Conservation (phyloP, 768 basidiomycete genomes). For the Fomitopsis pulvina region DNA sequence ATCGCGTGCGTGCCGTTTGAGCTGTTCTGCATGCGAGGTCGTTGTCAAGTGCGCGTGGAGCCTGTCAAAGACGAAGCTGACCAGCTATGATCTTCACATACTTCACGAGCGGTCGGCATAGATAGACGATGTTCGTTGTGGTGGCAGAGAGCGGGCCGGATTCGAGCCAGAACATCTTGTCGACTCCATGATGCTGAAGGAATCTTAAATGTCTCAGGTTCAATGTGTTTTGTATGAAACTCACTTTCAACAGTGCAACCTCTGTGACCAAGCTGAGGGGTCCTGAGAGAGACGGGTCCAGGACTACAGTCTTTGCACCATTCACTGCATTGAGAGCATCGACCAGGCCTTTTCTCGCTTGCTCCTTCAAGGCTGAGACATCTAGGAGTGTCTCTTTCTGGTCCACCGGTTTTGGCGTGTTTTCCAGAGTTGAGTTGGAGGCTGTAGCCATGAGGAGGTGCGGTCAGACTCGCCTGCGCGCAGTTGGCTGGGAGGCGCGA, state of each 20-base stretch:
- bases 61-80: constrained; percentile 37
- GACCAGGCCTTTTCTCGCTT: constrained; percentile 73
- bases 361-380: constrained; percentile 64
- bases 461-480: not conserved
- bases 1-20: constrained; percentile 71
- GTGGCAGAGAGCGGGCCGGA: constrained; percentile 74
- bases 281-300: constrained; percentile 82
- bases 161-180: constrained; percentile 99
- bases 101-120: constrained; percentile 82
- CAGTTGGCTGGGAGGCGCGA: not conserved
- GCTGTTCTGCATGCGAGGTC: constrained; percentile 63
- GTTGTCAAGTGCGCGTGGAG: not conserved
- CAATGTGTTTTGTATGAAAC: not conserved
- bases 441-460: constrained; percentile 11
- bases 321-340: constrained; percentile 86
- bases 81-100: constrained; percentile 89
- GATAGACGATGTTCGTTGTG: constrained; percentile 87
- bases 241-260: constrained; percentile 85
- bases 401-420: constrained; percentile 27
- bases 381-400: constrained; percentile 42
- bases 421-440: constrained; percentile 28
- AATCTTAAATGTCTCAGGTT: constrained; percentile 1
- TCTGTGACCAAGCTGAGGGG: constrained; percentile 95
- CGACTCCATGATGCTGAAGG: constrained; percentile 92
- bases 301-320: constrained; percentile 94